Base-by-base conservation (phyloP, 164 flowering plant species). In the Berberis vulgaris region DNA sequence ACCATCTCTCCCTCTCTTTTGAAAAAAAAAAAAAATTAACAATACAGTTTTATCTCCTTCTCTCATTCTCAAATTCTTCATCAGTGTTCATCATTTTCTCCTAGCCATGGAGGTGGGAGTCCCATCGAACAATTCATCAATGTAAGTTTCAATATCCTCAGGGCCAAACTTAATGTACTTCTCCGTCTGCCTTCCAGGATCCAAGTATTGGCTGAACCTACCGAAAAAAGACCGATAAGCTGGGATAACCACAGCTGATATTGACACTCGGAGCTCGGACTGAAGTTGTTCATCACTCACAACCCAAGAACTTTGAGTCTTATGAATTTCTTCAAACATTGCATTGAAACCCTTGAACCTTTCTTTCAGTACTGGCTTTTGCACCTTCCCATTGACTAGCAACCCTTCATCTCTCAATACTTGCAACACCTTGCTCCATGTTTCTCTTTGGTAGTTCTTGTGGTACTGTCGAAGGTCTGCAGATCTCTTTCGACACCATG, bases 281-380 rank as follows among this genome's bases (percentile, higher is more conserved):
- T 84, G 88, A n/a, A 93, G 81, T 73, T 93, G 97, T 71, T 84
- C 90, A 57, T 93, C 98, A 64, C 83, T 82, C 49, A 93, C 96
- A 10, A 90, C 80, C 97, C 98, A 93, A 9, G 83, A 41, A 64
- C 82, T 81, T 70, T 93, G 98, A 7, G 89, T 77, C 82, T 75
- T 80, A 76, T 87, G 92, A 5, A 90, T 88, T 46, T 93, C 92
- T 0, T 90, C 98, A 45, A 93, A 86, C 78, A 75, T 65, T 5
- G 78, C 46, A 56, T 85, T 93, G 66, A 93, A 90, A 53, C 45
- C 67, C 76, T 93, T 90, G 79, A 93, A 88, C 67, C 90, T 77
- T 75, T 90, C 96, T 54, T 93, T 93, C 56, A 93, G 52, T 45
- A 71, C 72, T 2, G 84, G 78, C 81, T 84, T 90, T 6, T 60